Percentiles rank a stretch among this genome's conserved stretches.
phyloP scores from a whole-genome alignment of 2,329 filamentous ascomycete species.

The Penicillium glabrum region DNA sequence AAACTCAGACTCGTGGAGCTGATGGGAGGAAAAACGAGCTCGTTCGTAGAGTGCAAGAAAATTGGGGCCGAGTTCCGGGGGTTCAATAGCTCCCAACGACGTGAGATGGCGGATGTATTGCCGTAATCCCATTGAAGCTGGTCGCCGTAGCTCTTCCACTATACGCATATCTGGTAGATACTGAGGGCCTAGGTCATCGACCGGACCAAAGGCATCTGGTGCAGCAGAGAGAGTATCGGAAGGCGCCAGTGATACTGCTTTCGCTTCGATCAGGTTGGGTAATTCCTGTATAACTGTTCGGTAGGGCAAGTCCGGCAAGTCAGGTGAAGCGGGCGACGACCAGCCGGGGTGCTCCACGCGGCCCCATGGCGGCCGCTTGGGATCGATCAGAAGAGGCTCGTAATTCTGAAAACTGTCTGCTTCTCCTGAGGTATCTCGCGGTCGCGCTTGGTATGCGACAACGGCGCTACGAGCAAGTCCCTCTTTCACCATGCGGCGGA shows the following conservation, averaged over 20 bases:
- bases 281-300: slow-evolving; percentile 77
- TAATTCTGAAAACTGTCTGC: slow-evolving; percentile 28
- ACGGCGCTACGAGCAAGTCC: slow-evolving; percentile 74
- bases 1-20: slow-evolving; percentile 71
- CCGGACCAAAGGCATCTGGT: slow-evolving; percentile 34
- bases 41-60: slow-evolving; percentile 80
- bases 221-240: slow-evolving; percentile 50
- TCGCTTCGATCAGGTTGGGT: slow-evolving; percentile 86
- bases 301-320: slow-evolving; percentile 81
- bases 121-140: slow-evolving; percentile 69
- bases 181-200: slow-evolving; percentile 35
- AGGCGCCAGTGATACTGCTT: slow-evolving; percentile 82
- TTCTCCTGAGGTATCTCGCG: slow-evolving; percentile 58
- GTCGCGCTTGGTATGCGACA: slow-evolving; percentile 75
- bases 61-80: slow-evolving; percentile 48
- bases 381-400: slow-evolving; percentile 33
- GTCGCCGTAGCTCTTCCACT: slow-evolving; percentile 69
- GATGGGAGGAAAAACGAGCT: slow-evolving; percentile 74
- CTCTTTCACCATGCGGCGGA: slow-evolving; percentile 72
- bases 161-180: slow-evolving; percentile 63
- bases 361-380: slow-evolving; percentile 68
- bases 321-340: slow-evolving; percentile 74
- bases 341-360: slow-evolving; percentile 84
- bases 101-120: slow-evolving; percentile 75
- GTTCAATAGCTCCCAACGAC: slow-evolving; percentile 62